These are phyloP conservation scores for Silene coronaria DNA, from an alignment of 179 eudicot species.

Conservation along the genomic window DNA sequence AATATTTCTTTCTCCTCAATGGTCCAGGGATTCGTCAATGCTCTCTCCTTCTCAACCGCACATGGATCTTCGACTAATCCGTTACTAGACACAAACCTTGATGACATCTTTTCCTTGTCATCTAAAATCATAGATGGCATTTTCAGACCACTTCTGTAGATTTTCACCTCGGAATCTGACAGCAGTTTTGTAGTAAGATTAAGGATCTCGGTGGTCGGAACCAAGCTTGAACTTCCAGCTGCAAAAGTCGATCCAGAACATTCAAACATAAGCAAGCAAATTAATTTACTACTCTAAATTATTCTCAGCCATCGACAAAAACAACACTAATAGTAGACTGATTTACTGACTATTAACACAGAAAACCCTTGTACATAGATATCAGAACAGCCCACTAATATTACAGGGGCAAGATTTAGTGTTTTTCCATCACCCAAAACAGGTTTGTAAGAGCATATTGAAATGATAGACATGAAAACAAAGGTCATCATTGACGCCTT, in stretches of 20 bases:
- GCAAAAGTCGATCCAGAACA: slow-evolving; percentile 23
- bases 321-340: neutral
- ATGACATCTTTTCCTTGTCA: slow-evolving; percentile 45
- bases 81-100: slow-evolving; percentile 63
- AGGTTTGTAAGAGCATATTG: neutral
- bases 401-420: neutral
- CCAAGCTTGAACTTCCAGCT: slow-evolving; percentile 53
- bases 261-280: neutral
- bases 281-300: neutral
- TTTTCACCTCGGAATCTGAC: slow-evolving; percentile 49
- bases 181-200: slow-evolving; percentile 55
- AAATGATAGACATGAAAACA: neutral
- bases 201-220: slow-evolving; percentile 49
- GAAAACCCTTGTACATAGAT: neutral
- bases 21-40: slow-evolving; percentile 74
- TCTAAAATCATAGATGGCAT: slow-evolving; percentile 86
- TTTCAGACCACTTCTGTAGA: slow-evolving; percentile 48
- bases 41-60: slow-evolving; percentile 75
- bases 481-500: neutral
- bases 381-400: neutral
- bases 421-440: neutral
- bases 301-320: neutral
- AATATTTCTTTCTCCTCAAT: slow-evolving; percentile 63
- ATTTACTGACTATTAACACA: neutral
- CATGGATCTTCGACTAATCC: slow-evolving; percentile 79